Conservation (phyloP, 345 rosid genomes). For the Eucalyptus dawsonii region DNA sequence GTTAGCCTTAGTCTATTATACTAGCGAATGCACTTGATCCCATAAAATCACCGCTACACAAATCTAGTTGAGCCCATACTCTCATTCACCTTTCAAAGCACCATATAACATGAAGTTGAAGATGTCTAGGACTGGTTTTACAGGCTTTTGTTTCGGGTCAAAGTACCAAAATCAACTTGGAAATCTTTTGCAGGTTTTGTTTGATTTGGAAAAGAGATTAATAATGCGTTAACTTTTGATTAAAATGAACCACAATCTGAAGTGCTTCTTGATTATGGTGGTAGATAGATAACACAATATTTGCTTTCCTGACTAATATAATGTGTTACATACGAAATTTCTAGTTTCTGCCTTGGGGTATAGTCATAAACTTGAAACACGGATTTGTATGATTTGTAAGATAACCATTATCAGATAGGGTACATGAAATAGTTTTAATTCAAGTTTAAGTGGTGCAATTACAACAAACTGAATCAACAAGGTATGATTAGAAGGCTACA, state of each 20-base stretch:
- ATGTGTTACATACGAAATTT: neutral
- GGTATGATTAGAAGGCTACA: neutral
- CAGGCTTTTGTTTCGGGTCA: neutral
- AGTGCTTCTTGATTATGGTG: neutral
- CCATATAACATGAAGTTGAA: neutral
- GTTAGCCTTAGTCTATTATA: neutral
- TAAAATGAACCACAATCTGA: neutral
- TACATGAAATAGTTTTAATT: neutral
- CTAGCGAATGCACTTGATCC: neutral
- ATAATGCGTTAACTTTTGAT: neutral
- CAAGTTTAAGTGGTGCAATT: neutral
- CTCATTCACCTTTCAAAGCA: neutral
- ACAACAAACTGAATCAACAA: neutral
- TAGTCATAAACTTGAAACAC: neutral
- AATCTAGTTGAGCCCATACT: neutral
- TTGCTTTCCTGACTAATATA: neutral
- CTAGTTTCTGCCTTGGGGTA: neutral
- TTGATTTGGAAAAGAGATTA: neutral
- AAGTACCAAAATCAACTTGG: neutral
- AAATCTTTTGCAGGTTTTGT: neutral
- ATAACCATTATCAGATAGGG: neutral
- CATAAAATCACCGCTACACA: neutral
- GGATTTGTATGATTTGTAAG: neutral
- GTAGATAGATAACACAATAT: neutral
- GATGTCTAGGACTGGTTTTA: neutral